Evolutionary conservation across 257 asterid species (phyloP).

Genomic region (Salvia splendens): DNA sequence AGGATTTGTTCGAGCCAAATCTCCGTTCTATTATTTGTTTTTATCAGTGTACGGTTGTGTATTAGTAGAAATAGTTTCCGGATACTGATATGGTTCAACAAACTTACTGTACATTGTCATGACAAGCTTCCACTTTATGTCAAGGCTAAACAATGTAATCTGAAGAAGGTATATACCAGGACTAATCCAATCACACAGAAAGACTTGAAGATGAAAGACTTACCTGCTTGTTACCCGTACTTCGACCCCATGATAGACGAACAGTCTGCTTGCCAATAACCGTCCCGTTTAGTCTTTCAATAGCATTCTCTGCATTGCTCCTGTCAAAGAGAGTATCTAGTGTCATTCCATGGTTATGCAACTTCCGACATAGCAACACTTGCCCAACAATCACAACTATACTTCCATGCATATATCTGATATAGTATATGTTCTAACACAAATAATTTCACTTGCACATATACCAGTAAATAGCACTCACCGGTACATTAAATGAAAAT

Average conservation of each 20-base stretch:
- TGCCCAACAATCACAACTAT: background rate
- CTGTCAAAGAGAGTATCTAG: constrained; percentile 38
- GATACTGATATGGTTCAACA: background rate
- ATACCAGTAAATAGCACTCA: too few species aligned
- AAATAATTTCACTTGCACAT: too few species aligned
- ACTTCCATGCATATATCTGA: background rate
- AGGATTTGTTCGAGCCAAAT: background rate
- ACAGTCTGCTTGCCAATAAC: constrained; percentile 74
- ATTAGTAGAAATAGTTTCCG: background rate
- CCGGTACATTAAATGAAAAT: background rate
- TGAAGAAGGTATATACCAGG: constrained; percentile 7
- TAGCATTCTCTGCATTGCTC: constrained; percentile 74
- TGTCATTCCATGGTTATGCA: constrained; percentile 19
- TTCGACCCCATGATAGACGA: constrained; percentile 85
- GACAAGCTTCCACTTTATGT: background rate
- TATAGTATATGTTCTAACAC: too few species aligned
- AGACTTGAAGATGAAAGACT: background rate
- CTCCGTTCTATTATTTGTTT: background rate
- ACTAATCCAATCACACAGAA: constrained; percentile 18
- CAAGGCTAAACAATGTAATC: background rate
- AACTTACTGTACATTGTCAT: background rate
- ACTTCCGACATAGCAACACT: background rate
- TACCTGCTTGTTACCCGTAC: constrained; percentile 74
- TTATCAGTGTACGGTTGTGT: background rate
- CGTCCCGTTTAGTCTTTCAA: constrained; percentile 62